These are phyloP conservation scores for Neurospora sp. DNA, from an alignment of 495 filamentous ascomycete genomes.

Conservation along the genomic window DNA sequence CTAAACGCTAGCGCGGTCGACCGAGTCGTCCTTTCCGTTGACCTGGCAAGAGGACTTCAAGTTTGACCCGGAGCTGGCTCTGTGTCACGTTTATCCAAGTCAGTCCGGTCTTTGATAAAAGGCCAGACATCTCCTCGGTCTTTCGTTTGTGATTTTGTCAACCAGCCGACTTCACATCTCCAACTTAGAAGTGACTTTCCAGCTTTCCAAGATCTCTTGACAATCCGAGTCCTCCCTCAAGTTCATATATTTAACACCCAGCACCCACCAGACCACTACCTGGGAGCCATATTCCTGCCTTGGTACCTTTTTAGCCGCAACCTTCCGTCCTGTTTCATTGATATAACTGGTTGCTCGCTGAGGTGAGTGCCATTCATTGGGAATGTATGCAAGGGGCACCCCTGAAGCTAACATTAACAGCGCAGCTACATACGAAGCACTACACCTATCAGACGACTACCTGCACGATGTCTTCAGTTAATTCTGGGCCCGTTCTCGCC, in stretches of 20 bases:
- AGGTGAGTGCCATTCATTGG: not conserved
- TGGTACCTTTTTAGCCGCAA: not conserved
- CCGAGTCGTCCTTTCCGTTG: not conserved
- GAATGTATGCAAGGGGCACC: not conserved
- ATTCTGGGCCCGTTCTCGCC: slow-evolving; percentile 16
- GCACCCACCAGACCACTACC: not conserved
- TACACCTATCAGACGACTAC: not conserved
- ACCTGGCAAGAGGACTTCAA: not conserved
- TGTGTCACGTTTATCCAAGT: not conserved
- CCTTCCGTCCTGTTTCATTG: not conserved
- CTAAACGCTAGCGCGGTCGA: not conserved
- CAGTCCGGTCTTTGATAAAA: not conserved
- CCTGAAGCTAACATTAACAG: not conserved
- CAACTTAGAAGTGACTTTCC: not conserved
- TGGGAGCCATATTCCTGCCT: not conserved
- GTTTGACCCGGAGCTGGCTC: not conserved
- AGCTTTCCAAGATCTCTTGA: not conserved
- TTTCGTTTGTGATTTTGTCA: not conserved
- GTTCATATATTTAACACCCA: not conserved
- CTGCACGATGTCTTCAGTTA: slow-evolving; percentile 14
- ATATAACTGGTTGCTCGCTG: not conserved
- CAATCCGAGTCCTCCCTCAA: not conserved
- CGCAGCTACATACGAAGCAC: not conserved
- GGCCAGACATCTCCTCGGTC: not conserved
- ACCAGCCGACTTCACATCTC: not conserved